Evolutionary conservation across 345 rosid species (phyloP).

Genomic region (Gossypium arboreum): DNA sequence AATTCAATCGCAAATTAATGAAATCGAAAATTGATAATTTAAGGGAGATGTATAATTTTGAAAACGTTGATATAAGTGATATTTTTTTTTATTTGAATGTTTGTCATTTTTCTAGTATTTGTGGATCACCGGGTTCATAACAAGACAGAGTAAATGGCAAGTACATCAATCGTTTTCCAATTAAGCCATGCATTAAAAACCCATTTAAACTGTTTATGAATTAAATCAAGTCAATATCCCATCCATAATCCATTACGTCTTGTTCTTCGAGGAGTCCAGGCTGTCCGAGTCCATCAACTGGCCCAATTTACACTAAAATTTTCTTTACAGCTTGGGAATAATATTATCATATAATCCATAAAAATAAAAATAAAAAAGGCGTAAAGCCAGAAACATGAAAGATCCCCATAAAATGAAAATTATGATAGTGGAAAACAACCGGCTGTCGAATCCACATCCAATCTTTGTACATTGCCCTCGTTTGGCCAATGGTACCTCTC

Average conservation of each 20-base stretch:
- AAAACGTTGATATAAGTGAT: too few species aligned
- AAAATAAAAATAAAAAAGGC: not conserved
- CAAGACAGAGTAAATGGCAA: not conserved
- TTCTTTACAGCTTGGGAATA: not conserved
- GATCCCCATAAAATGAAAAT: not conserved
- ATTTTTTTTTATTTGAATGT: too few species aligned
- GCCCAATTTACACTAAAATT: not conserved
- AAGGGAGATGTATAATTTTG: too few species aligned
- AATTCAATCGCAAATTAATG: too few species aligned
- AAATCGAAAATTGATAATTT: too few species aligned
- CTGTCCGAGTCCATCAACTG: not conserved
- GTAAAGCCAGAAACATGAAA: not conserved
- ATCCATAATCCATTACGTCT: not conserved
- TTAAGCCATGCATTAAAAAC: not conserved
- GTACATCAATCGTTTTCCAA: not conserved
- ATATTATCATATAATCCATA: not conserved
- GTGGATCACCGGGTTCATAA: not conserved
- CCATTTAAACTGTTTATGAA: not conserved
- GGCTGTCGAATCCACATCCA: not conserved
- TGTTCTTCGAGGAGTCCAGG: slow-evolving; percentile 1
- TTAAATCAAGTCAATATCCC: not conserved
- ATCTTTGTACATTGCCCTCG: not conserved
- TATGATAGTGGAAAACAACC: not conserved
- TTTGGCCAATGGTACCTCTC: not conserved
- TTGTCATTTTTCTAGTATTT: not conserved